phyloP scores from a whole-genome alignment of 2,329 filamentous ascomycete species.

The Zymoseptoria crescenta region DNA sequence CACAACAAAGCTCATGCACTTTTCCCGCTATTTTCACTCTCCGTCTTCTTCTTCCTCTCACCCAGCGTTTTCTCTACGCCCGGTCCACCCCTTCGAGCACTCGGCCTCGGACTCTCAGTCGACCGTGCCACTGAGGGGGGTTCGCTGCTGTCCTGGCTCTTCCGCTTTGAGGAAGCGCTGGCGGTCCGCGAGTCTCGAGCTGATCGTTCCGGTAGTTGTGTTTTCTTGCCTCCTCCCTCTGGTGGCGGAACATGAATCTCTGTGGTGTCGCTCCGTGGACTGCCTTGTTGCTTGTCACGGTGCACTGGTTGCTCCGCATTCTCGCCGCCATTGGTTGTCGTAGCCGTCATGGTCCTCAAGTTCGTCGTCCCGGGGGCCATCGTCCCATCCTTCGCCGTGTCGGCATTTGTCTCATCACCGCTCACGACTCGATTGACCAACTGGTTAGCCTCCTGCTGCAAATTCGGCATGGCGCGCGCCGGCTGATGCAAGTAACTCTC shows the following conservation, averaged over 20 bases:
- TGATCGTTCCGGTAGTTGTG: not conserved
- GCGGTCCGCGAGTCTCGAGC: not conserved
- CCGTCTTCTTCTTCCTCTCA: not conserved
- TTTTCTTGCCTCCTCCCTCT: constrained; percentile 20
- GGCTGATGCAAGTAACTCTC: constrained; percentile 54
- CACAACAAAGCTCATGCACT: not conserved
- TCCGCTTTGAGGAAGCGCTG: not conserved
- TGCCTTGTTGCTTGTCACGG: constrained; percentile 13
- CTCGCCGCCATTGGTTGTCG: not conserved
- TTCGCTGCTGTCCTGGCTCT: not conserved
- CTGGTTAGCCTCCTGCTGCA: constrained; percentile 40
- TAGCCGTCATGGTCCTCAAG: not conserved
- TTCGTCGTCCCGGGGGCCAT: not conserved
- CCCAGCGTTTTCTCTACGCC: not conserved
- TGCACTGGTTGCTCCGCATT: not conserved
- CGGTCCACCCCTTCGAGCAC: not conserved
- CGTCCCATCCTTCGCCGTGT: constrained; percentile 2
- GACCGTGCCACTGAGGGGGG: not conserved
- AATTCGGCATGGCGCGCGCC: constrained; percentile 36
- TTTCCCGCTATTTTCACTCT: not conserved
- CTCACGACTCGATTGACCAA: constrained; percentile 33
- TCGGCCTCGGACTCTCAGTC: not conserved
- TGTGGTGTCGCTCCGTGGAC: constrained; percentile 11
- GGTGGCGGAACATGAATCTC: constrained; percentile 24
- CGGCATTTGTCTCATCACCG: constrained; percentile 8